phyloP scores from a whole-genome alignment of 1,284 basidiomycete species.

The Erythrobasidium hasegawianum region DNA sequence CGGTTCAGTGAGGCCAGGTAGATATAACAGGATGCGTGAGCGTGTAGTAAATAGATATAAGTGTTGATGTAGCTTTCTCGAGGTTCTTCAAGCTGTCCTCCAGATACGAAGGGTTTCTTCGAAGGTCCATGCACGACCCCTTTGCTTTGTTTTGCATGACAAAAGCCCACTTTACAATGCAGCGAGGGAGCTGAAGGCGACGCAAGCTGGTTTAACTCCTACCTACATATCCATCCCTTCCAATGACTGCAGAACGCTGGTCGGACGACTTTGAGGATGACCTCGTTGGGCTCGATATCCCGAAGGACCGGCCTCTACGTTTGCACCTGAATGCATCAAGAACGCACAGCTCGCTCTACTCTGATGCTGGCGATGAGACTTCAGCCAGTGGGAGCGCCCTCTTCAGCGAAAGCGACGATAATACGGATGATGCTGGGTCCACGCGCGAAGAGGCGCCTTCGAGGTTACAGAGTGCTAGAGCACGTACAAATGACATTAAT shows the following conservation, averaged over 20 bases:
- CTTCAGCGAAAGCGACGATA: constrained; percentile 4
- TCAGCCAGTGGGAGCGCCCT: neutral
- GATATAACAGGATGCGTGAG: no score
- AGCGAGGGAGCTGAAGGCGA: no score
- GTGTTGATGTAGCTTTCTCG: no score
- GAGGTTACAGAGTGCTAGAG: neutral
- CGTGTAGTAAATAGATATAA: no score
- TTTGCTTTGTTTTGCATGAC: no score
- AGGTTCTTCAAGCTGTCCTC: no score
- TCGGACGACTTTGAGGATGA: neutral
- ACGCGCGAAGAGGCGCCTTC: neutral
- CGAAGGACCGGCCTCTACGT: neutral
- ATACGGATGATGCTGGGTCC: neutral
- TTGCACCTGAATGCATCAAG: neutral
- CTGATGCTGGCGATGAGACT: neutral
- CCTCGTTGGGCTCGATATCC: constrained; percentile 1
- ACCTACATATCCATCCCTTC: neutral
- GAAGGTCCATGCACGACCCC: no score
- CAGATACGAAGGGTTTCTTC: no score
- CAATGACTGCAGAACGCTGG: neutral
- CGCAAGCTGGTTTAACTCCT: no score
- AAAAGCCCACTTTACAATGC: no score
- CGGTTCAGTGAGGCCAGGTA: no score
- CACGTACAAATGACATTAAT: no score
- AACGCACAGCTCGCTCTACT: neutral